Evolutionary conservation across 768 basidiomycete genomes (phyloP).

Genomic region (Termitomyces sp.): DNA sequence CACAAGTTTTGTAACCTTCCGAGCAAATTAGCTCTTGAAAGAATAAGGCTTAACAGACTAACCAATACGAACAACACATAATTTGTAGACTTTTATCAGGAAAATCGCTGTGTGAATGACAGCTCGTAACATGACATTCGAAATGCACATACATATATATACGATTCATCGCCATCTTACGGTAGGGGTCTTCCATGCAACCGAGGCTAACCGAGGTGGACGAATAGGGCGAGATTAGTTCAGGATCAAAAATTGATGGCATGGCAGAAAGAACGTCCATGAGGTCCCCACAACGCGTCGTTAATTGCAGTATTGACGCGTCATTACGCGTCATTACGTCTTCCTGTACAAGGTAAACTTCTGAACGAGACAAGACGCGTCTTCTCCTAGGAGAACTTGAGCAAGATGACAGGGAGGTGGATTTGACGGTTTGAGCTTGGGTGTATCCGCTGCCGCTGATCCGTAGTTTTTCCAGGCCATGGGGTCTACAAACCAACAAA

Average conservation of each 20-base stretch:
- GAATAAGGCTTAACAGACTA: not conserved
- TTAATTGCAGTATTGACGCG: constrained; percentile 27
- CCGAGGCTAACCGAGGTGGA: constrained; percentile 15
- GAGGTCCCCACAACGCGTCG: constrained; percentile 16
- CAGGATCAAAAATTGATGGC: constrained; percentile 18
- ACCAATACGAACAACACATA: not conserved
- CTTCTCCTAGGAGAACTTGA: constrained; percentile 2
- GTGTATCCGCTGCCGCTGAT: constrained; percentile 26
- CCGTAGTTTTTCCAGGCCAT: constrained; percentile 26
- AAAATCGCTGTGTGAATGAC: not conserved
- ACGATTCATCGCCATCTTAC: not conserved
- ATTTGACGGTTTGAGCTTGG: constrained; percentile 10
- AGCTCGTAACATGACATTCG: not conserved
- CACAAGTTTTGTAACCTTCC: too few relatives aligned
- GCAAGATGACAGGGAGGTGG: not conserved
- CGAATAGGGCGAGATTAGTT: constrained; percentile 22
- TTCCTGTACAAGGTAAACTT: constrained; percentile 4
- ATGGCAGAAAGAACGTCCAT: constrained; percentile 13
- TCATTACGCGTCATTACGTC: constrained; percentile 43
- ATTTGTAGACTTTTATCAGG: not conserved
- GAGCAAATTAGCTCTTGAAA: not conserved
- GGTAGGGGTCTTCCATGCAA: constrained; percentile 14
- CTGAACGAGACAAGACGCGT: constrained; percentile 7
- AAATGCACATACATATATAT: not conserved
- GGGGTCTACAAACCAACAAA: constrained; percentile 4